These are phyloP conservation scores for Candida insectorum DNA, from an alignment of 805 yeast genomes.

Conservation along the genomic window DNA sequence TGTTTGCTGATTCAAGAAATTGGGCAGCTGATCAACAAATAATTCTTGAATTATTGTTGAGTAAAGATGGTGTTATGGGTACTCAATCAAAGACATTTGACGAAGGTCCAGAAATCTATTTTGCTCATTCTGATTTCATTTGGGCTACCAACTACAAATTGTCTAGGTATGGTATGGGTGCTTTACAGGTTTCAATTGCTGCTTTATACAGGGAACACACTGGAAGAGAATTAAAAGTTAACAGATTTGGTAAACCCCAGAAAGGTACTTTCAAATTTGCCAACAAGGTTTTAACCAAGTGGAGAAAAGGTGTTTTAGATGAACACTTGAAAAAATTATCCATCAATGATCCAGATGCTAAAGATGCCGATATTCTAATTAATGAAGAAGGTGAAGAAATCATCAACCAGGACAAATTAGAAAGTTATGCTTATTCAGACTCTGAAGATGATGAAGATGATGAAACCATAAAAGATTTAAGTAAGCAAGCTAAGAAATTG, in stretches of 20 bases:
- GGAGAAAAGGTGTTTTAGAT: slow-evolving; percentile 78
- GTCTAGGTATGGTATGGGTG: slow-evolving; percentile 92
- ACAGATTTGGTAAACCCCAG: slow-evolving; percentile 88
- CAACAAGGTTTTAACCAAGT: slow-evolving; percentile 65
- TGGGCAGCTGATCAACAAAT: slow-evolving; percentile 95
- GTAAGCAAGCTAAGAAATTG: slow-evolving; percentile 20
- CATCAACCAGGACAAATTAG: slow-evolving; percentile 41
- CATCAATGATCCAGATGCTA: slow-evolving; percentile 41
- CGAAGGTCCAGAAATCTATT: slow-evolving; percentile 79
- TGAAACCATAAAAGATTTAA: slow-evolving; percentile 8
- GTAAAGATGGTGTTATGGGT: slow-evolving; percentile 81
- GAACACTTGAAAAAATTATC: slow-evolving; percentile 61
- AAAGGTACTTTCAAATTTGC: slow-evolving; percentile 83
- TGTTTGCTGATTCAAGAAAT: slow-evolving; percentile 87
- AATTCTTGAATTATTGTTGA: slow-evolving; percentile 73
- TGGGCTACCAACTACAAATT: slow-evolving; percentile 88
- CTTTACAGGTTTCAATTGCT: slow-evolving; percentile 82
- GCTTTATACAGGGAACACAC: slow-evolving; percentile 83
- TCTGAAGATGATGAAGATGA: slow-evolving; percentile 28
- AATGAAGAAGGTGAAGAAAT: slow-evolving; percentile 44
- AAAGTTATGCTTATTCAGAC: slow-evolving; percentile 27
- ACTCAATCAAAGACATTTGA: slow-evolving; percentile 66
- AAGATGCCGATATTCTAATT: slow-evolving; percentile 40
- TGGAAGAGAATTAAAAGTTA: slow-evolving; percentile 74
- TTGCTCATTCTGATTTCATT: slow-evolving; percentile 88